Evolutionary conservation across 768 basidiomycete genomes (phyloP), one percentile per base, ranked within the genome.

Genomic region (Mycena kentingensis): DNA sequence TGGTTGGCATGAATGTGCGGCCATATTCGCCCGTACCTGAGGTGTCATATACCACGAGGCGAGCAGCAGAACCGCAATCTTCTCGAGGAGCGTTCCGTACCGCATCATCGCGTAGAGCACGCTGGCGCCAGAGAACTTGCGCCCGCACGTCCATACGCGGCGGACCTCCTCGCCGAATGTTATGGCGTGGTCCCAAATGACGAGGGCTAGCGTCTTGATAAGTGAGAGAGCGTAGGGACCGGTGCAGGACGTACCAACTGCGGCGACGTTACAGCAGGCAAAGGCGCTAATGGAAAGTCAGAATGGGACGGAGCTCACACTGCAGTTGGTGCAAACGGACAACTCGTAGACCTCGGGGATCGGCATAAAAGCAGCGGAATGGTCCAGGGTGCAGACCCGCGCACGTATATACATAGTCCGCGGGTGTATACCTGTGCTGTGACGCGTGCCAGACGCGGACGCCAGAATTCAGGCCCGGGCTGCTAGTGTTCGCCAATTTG

Each of bases 41-140:
- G 65, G 67, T 26, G 67, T 63, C 53, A 70, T 62, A 38, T 66
- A 65, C 68, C 65, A 70, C 22, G 68, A 70, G 2, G 68, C 67
- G 16, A 70, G 65, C 16, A 70, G 47, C 48, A 67, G 52, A n/a
- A 70, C 60, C 2, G 63, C 47, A 19, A 66, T 64, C 45, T 70
- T 70, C 44, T 70, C 67, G 35, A 67, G 43, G 5, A 70, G 54
- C 1, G 67, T 67, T 10, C 68, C 69, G 44, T 70, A 70, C 36
- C 69, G 61, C 5, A 69, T 57, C 5, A 65, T 35, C 10, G 52
- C 49, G 39, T 67, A 70, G 19, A 70, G 41, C 5, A 65, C 60
- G 1, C 66, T 67, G 37, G 61, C 57, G 8, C 66, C 67, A 1
- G 65, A 65, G 10, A 67, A 44, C 46, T 67, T 67, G 36, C 62